Percentiles rank a stretch among this genome's conserved stretches.
These are phyloP conservation scores for Aspergillus felis DNA, from an alignment of 2,329 filamentous ascomycete genomes.

Conservation along the genomic window DNA sequence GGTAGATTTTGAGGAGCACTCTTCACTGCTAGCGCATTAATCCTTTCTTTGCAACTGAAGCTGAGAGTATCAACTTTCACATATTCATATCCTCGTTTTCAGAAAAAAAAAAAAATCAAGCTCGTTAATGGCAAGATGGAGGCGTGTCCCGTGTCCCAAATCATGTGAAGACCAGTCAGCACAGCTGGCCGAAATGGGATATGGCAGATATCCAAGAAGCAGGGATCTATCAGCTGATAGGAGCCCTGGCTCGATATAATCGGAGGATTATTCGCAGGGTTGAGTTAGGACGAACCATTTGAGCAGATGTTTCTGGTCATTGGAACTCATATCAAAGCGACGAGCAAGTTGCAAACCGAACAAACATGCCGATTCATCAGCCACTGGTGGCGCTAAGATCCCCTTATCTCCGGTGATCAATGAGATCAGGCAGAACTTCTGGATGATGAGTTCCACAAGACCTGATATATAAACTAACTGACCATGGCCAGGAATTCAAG, in stretches of 20 bases:
- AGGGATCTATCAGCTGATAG: not conserved
- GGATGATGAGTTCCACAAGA: not conserved
- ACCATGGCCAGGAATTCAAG: not conserved
- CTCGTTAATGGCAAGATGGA: not conserved
- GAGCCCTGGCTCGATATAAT: not conserved
- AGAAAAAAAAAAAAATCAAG: not conserved
- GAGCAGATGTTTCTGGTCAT: not conserved
- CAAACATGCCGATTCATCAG: not conserved
- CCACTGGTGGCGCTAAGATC: not conserved
- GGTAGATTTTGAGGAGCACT: not conserved
- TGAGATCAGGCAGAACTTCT: not conserved
- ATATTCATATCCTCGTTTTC: not conserved
- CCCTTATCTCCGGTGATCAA: not conserved
- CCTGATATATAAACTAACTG: not conserved
- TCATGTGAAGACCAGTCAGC: not conserved
- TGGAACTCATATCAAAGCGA: not conserved
- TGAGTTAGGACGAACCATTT: not conserved
- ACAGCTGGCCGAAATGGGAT: not conserved
- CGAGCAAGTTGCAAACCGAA: not conserved
- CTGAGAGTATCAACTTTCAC: not conserved
- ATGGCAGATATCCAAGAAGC: not conserved
- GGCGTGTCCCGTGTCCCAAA: not conserved
- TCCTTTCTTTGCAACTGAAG: not conserved
- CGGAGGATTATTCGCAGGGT: not conserved
- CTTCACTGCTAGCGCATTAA: not conserved